Evolutionary conservation across 495 filamentous ascomycete species (phyloP).

Genomic region (Xylaria intraflava): DNA sequence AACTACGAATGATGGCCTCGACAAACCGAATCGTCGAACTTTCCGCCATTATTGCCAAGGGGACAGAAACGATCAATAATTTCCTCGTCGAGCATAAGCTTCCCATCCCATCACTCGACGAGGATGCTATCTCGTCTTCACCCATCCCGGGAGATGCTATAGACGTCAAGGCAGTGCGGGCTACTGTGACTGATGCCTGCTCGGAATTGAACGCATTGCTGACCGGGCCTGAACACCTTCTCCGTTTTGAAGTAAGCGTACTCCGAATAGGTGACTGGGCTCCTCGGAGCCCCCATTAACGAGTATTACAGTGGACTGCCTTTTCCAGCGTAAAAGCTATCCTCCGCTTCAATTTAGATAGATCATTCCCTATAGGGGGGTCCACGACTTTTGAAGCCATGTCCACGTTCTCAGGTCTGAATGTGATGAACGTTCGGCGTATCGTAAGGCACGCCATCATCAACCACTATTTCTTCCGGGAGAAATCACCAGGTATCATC

Average conservation of each 20-base stretch:
- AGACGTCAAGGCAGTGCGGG: slow-evolving; percentile 2
- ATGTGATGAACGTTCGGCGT: slow-evolving; percentile 7
- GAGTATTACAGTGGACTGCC: slow-evolving; percentile 14
- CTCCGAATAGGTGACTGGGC: not conserved
- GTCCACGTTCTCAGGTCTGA: slow-evolving; percentile 14
- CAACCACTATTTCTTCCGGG: slow-evolving; percentile 18
- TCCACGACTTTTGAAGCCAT: slow-evolving; percentile 18
- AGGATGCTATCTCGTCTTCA: not conserved
- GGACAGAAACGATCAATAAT: slow-evolving; percentile 9
- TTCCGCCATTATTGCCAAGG: slow-evolving; percentile 9
- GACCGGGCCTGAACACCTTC: slow-evolving; percentile 11
- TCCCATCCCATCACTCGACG: slow-evolving; percentile 13
- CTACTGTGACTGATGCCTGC: slow-evolving; percentile 13
- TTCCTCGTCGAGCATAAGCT: slow-evolving; percentile 8
- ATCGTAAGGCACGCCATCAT: slow-evolving; percentile 20
- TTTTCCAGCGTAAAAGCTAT: slow-evolving; percentile 17
- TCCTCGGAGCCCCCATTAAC: not conserved
- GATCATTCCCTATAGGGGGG: slow-evolving; percentile 15
- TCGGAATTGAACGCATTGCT: slow-evolving; percentile 13
- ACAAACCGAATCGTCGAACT: slow-evolving; percentile 15
- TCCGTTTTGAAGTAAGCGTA: slow-evolving; percentile 5
- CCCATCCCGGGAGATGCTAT: slow-evolving; percentile 9
- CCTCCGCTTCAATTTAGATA: slow-evolving; percentile 16
- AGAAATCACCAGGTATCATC: slow-evolving; percentile 11
- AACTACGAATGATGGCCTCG: not conserved